Base-by-base conservation (phyloP, 352 stramenopile genomes). In the Pythium dissimile region DNA sequence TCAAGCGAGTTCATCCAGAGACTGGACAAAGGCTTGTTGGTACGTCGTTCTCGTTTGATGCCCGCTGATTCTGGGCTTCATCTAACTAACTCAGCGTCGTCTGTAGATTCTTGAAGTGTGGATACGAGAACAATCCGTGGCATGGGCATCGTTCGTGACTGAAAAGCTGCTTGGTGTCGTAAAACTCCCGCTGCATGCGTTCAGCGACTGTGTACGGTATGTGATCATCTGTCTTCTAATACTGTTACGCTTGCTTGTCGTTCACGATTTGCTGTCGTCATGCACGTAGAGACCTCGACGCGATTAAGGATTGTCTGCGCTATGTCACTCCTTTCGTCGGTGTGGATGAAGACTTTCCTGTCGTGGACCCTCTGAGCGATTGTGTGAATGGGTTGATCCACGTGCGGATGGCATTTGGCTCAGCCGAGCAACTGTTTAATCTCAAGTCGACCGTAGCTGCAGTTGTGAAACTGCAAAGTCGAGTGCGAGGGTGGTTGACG, bases 371-470 rank as follows among this genome's bases (percentile, higher is more conserved):
- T 2, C 76, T 89, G 20, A 69, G 63, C 4, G 75, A 75, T 0
- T 27, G 54, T n/a, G 24, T 39, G 0, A 54, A 49, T n/a, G 79
- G 79, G 2, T 50, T 61, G 26, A 37, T 89, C 11, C 68, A 66
- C 15, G 50, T 62, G 43, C 58, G 68, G 26, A 34, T 80, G 26
- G 72, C 66, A 12, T 38, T 84, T 15, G 79, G 79, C 2, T 86
- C 79, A 27, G 66, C 71, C 24, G 74, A 89, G 21, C 79, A 89
- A 61, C 66, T 89, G n/a, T 56, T 76, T 39, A 48, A 58, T 16
- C 69, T 67, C 38, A 63, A 65, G 27, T 66, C 66, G 23, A 66
- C 63, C 8, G 37, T 71, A 16, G 28, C 47, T 32, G 63, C 52
- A 2, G 54, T 82, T 5, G 43, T 70, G 4, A 66, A 64, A 28